These are phyloP conservation scores for Phallus indusiatus DNA, from an alignment of 768 basidiomycete genomes.

Conservation along the genomic window DNA sequence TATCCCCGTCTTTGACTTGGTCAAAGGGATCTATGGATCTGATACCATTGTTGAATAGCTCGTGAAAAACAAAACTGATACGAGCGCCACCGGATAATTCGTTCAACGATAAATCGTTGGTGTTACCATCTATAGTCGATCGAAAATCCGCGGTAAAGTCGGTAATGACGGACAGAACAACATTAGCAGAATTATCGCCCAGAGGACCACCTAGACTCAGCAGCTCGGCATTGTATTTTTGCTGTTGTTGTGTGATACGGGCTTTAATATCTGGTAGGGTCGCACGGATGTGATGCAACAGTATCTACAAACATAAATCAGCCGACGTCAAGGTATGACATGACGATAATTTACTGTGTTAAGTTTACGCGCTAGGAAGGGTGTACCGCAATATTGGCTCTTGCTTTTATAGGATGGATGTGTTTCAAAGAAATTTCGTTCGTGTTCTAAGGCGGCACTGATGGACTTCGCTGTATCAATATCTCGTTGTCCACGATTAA, in stretches of 20 bases:
- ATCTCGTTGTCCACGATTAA: constrained; percentile 96
- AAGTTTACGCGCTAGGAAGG: constrained; percentile 89
- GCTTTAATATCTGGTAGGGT: constrained; percentile 98
- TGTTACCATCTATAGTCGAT: constrained; percentile 93
- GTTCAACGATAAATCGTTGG: constrained; percentile 89
- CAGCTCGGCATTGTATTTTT: constrained; percentile 83
- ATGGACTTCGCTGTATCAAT: constrained; percentile 89
- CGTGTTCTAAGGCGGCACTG: constrained; percentile 73
- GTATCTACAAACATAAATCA: constrained; percentile 47
- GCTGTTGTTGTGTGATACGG: constrained; percentile 82
- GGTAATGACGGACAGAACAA: constrained; percentile 95
- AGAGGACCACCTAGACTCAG: constrained; percentile 74
- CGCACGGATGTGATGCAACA: constrained; percentile 98
- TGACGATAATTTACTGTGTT: constrained; percentile 61
- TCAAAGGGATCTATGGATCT: constrained; percentile 97
- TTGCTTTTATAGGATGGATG: constrained; percentile 91
- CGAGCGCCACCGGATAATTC: constrained; percentile 98
- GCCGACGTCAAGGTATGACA: background rate
- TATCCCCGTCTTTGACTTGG: constrained; percentile 97
- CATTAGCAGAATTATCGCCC: constrained; percentile 78
- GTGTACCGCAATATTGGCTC: constrained; percentile 93
- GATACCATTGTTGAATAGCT: constrained; percentile 94
- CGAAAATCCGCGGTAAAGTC: constrained; percentile 98
- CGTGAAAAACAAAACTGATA: constrained; percentile 98
- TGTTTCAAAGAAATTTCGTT: constrained; percentile 90